A percentile compares a stretch with the other conserved stretches of the same genome.
Evolutionary conservation across 148 eudicot species (phyloP).

Genomic region (Salicornia ramosissima): DNA sequence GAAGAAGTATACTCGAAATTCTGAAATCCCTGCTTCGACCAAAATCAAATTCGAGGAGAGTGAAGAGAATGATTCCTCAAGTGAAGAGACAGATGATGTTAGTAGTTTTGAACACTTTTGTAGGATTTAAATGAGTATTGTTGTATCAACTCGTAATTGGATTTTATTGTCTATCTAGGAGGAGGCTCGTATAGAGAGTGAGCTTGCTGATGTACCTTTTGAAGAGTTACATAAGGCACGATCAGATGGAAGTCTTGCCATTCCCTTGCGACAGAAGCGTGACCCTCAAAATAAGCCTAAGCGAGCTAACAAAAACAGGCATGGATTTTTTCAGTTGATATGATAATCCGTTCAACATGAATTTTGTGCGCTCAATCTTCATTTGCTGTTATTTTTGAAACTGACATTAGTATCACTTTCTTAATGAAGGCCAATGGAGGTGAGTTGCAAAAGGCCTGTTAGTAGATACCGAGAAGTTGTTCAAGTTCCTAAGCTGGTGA

Average conservation of each 20-base stretch:
- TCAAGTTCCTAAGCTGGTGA: slow-evolving; percentile 86
- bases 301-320: slow-evolving; percentile 89
- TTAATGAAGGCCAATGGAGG: slow-evolving; percentile 74
- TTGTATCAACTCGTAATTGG: not conserved
- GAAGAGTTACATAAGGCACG: slow-evolving; percentile 73
- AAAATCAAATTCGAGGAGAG: slow-evolving; percentile 51
- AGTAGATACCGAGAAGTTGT: slow-evolving; percentile 75
- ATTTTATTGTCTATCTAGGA: slow-evolving; percentile 17
- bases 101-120: slow-evolving; percentile 18
- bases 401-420: not conserved
- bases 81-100: slow-evolving; percentile 49
- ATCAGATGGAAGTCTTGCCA: slow-evolving; percentile 64
- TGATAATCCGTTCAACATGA: too few relatives aligned
- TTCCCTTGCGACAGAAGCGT: slow-evolving; percentile 38
- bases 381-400: not conserved
- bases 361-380: too few relatives aligned
- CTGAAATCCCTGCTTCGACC: slow-evolving; percentile 37
- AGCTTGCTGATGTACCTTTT: slow-evolving; percentile 74
- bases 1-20: slow-evolving; percentile 29
- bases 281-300: slow-evolving; percentile 38
- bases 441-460: slow-evolving; percentile 82
- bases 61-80: slow-evolving; percentile 39
- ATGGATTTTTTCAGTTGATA: slow-evolving; percentile 1
- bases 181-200: slow-evolving; percentile 60
- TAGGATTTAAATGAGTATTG: not conserved